phyloP scores from a whole-genome alignment of 2,329 filamentous ascomycete genomes.

The Talaromyces sp. region DNA sequence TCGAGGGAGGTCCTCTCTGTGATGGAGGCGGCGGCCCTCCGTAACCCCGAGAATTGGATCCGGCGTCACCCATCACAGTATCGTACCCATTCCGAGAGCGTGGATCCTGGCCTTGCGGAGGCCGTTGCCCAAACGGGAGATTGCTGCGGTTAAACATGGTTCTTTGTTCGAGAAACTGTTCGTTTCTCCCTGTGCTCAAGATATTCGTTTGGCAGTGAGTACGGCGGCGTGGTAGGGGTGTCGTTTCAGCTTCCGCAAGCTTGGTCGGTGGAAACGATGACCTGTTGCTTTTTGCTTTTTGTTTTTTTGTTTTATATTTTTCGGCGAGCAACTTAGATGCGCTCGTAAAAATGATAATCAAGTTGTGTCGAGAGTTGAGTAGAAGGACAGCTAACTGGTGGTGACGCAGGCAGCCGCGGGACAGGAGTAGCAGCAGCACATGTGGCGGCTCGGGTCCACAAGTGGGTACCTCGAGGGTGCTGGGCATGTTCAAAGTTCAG shows the following conservation, averaged over 20 bases:
- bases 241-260: background rate
- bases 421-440: background rate
- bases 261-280: background rate
- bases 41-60: conserved; percentile 34
- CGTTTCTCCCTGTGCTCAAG: background rate
- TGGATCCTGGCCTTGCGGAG: conserved; percentile 31
- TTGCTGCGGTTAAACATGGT: conserved; percentile 56
- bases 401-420: background rate
- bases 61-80: conserved; percentile 29
- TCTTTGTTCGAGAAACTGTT: background rate
- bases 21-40: conserved; percentile 34
- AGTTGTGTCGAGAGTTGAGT: background rate
- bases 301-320: background rate
- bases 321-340: background rate
- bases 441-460: too few species aligned
- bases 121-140: conserved; percentile 40
- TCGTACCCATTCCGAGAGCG: conserved; percentile 22
- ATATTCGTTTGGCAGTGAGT: background rate
- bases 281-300: background rate
- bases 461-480: too few species aligned
- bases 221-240: background rate
- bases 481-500: too few species aligned
- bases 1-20: conserved; percentile 29
- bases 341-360: background rate
- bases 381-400: background rate